Percentiles rank a stretch among this genome's conserved stretches.
Conservation (phyloP, 2,329 filamentous ascomycete species). For the Sporothrix dimorphospora region DNA sequence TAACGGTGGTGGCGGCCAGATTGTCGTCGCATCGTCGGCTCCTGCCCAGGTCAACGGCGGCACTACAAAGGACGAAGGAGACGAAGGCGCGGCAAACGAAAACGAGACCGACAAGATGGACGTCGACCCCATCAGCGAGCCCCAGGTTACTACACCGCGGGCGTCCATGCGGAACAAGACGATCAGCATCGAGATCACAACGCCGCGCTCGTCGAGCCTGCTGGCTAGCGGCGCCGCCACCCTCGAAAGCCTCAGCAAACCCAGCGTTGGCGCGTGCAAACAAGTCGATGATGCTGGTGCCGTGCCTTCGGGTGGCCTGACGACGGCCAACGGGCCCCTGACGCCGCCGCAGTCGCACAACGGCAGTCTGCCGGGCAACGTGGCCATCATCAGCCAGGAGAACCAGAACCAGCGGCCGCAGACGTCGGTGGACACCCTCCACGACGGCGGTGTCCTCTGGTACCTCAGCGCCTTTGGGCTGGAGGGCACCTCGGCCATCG, state of each 20-base stretch:
- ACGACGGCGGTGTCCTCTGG: slow-evolving; percentile 82
- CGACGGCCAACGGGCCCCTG: slow-evolving; percentile 51
- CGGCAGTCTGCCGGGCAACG: slow-evolving; percentile 47
- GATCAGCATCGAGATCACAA: slow-evolving; percentile 50
- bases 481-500: slow-evolving; percentile 75
- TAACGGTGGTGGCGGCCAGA: slow-evolving; percentile 25
- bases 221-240: slow-evolving; percentile 37
- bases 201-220: slow-evolving; percentile 38
- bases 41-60: slow-evolving; percentile 51
- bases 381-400: neutral
- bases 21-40: neutral
- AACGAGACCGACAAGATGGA: slow-evolving; percentile 34
- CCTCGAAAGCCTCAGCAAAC: slow-evolving; percentile 32
- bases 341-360: slow-evolving; percentile 68
- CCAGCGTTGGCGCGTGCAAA: neutral
- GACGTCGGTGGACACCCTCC: slow-evolving; percentile 56
- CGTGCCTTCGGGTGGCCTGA: neutral
- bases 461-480: slow-evolving; percentile 83
- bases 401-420: slow-evolving; percentile 36
- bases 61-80: slow-evolving; percentile 55
- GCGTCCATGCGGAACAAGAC: slow-evolving; percentile 29
- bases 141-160: slow-evolving; percentile 21
- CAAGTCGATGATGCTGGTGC: slow-evolving; percentile 47
- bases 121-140: slow-evolving; percentile 33
- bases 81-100: slow-evolving; percentile 41